These are phyloP conservation scores for Naganishia vaughanmartiniae DNA, from an alignment of 768 basidiomycete species.

Conservation along the genomic window DNA sequence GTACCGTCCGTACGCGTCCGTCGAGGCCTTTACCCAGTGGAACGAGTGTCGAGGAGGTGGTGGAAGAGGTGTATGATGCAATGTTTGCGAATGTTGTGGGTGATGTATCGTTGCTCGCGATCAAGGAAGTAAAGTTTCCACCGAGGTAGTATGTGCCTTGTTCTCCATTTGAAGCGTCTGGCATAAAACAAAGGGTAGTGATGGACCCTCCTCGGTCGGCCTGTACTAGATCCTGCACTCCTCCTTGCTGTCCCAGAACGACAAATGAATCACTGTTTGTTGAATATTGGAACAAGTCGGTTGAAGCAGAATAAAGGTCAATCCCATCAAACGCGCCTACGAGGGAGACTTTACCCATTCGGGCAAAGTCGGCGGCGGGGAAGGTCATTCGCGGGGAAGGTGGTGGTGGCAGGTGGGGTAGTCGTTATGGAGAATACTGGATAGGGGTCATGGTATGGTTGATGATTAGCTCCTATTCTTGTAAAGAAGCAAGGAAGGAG, in stretches of 20 bases:
- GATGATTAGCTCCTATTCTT: background rate
- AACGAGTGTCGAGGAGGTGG: background rate
- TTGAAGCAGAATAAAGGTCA: conserved; percentile 63
- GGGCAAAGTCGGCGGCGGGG: conserved; percentile 59
- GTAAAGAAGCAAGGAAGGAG: background rate
- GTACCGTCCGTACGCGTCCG: conserved; percentile 62
- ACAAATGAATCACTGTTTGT: conserved; percentile 50
- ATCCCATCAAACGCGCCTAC: conserved; percentile 86
- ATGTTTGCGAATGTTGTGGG: background rate
- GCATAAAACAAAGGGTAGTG: conserved; percentile 62
- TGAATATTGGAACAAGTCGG: conserved; percentile 63
- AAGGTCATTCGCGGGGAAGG: background rate
- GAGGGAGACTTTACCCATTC: conserved; percentile 88
- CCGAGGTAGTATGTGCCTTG: conserved; percentile 69
- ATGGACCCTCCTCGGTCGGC: conserved; percentile 75
- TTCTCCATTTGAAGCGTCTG: conserved; percentile 29
- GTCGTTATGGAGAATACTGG: too few species aligned
- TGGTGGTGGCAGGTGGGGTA: background rate
- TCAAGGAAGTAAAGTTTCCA: conserved; percentile 62
- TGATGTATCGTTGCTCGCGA: background rate
- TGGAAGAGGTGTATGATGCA: background rate
- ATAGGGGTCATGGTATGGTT: background rate
- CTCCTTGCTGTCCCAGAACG: conserved; percentile 33
- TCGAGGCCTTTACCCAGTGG: conserved; percentile 3
- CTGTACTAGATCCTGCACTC: conserved; percentile 57